Conservation (phyloP, 2,329 filamentous ascomycete species). For the Aspergillus calidoustus region DNA sequence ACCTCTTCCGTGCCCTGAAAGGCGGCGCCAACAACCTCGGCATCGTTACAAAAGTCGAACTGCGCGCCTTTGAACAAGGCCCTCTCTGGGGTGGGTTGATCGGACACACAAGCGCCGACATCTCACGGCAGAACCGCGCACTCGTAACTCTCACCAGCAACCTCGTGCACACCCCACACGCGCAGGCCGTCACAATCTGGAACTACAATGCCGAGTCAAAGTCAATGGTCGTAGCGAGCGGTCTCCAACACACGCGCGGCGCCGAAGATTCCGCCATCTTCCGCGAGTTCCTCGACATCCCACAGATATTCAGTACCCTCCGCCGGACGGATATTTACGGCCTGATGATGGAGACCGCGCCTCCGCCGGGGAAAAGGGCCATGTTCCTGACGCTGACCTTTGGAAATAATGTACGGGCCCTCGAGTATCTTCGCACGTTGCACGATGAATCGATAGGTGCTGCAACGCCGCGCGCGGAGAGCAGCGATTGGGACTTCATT, state of each 20-base stretch:
- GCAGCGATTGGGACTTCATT: background rate
- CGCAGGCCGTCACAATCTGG: background rate
- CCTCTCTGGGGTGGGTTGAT: background rate
- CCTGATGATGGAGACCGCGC: conserved; percentile 11
- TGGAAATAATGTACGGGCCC: background rate
- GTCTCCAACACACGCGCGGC: background rate
- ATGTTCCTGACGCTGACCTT: conserved; percentile 7
- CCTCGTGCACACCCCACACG: background rate
- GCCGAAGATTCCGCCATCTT: background rate
- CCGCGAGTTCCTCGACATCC: background rate
- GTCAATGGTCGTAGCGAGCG: background rate
- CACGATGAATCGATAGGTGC: background rate
- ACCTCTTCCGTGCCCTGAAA: background rate
- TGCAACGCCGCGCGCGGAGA: background rate
- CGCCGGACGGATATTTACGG: background rate
- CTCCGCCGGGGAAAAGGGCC: conserved; percentile 1
- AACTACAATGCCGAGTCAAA: background rate
- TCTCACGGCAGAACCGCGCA: background rate
- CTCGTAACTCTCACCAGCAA: background rate
- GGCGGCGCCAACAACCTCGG: background rate
- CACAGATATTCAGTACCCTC: background rate
- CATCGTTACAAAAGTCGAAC: background rate
- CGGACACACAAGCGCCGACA: background rate
- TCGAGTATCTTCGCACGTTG: background rate
- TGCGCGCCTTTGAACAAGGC: background rate